These are phyloP conservation scores for Fusarium pininemorale DNA, from an alignment of 2,329 filamentous ascomycete species.

Conservation along the genomic window DNA sequence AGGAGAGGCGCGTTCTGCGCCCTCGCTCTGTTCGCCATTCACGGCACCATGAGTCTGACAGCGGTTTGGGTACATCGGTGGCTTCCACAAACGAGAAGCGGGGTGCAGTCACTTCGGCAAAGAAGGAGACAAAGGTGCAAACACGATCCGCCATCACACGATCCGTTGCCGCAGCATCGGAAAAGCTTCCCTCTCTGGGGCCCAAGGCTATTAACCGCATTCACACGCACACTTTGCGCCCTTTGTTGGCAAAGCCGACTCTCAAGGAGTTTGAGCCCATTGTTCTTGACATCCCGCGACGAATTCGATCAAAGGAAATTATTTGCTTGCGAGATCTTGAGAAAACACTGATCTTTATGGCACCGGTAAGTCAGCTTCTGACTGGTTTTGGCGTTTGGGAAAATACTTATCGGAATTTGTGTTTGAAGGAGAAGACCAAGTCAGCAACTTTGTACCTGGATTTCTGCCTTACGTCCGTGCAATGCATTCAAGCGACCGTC, in stretches of 20 bases:
- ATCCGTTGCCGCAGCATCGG: constrained; percentile 61
- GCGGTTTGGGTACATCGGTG: constrained; percentile 86
- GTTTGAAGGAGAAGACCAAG: constrained; percentile 81
- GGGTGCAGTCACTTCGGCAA: constrained; percentile 51
- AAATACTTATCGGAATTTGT: constrained; percentile 75
- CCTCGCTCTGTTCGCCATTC: constrained; percentile 64
- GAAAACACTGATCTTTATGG: constrained; percentile 89
- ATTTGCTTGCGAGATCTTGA: constrained; percentile 92
- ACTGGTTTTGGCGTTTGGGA: constrained; percentile 66
- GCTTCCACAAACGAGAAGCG: constrained; percentile 66
- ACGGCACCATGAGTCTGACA: constrained; percentile 82
- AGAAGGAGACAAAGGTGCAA: constrained; percentile 51
- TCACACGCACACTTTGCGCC: constrained; percentile 79
- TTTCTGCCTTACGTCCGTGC: constrained; percentile 91
- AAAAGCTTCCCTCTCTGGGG: constrained; percentile 70
- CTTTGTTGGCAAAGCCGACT: constrained; percentile 76
- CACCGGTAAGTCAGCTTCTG: constrained; percentile 84
- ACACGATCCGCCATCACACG: constrained; percentile 63
- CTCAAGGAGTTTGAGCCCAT: constrained; percentile 85
- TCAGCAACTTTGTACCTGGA: constrained; percentile 76
- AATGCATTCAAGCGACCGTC: constrained; percentile 89
- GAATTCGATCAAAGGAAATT: constrained; percentile 85
- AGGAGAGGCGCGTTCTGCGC: constrained; percentile 61
- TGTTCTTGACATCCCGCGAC: constrained; percentile 78
- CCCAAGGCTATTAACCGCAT: constrained; percentile 79